Evolutionary conservation across 2,329 filamentous ascomycete species (phyloP).

Genomic region (Phialophora verrucosa): DNA sequence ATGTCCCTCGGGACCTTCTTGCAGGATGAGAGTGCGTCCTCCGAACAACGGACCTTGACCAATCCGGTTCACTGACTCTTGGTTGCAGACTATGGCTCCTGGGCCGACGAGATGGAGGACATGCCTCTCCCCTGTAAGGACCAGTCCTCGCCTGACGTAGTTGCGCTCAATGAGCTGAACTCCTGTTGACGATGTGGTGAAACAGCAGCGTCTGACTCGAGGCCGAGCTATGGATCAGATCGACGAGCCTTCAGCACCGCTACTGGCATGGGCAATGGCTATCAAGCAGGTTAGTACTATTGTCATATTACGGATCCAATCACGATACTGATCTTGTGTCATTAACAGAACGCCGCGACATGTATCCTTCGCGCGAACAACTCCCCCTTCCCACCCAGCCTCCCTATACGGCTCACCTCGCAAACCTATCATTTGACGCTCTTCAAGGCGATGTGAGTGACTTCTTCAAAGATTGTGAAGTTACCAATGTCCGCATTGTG

Average conservation of each 20-base stretch:
- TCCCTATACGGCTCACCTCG: conserved; percentile 92
- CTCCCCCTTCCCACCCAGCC: conserved; percentile 89
- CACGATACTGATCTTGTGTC: conserved; percentile 12
- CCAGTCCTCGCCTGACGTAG: conserved; percentile 33
- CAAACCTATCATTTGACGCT: conserved; percentile 95
- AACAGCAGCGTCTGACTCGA: conserved; percentile 47
- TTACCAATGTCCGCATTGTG: conserved; percentile 92
- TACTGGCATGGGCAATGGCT: conserved; percentile 47
- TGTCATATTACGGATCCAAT: background rate
- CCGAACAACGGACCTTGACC: conserved; percentile 24
- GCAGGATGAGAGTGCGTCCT: conserved; percentile 79
- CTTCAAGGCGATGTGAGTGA: conserved; percentile 80
- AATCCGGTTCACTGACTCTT: conserved; percentile 39
- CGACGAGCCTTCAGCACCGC: conserved; percentile 55
- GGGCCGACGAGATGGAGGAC: conserved; percentile 99
- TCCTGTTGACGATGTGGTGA: conserved; percentile 1
- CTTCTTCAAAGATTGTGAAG: conserved; percentile 83
- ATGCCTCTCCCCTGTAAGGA: conserved; percentile 72
- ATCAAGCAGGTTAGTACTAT: conserved; percentile 41
- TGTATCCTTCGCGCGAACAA: conserved; percentile 71
- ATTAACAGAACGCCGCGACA: conserved; percentile 41
- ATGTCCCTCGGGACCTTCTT: conserved; percentile 98
- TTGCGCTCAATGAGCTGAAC: background rate
- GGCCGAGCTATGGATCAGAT: conserved; percentile 56
- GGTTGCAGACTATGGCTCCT: conserved; percentile 75